phyloP scores from a whole-genome alignment of 2,329 filamentous ascomycete genomes.

The Cladosporium sp. region DNA sequence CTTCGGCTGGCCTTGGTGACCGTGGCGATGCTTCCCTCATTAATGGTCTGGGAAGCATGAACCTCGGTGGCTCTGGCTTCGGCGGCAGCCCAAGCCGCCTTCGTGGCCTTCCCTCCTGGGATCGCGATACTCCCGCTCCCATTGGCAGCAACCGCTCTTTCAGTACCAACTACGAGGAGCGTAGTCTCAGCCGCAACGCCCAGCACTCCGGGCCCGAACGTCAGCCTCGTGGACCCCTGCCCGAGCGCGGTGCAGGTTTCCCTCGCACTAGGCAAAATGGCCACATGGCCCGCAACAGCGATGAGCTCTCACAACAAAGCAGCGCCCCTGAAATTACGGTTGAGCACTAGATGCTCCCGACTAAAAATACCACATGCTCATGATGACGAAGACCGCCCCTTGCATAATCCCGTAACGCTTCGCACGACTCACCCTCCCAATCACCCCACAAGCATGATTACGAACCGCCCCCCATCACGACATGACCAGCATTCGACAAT shows the following conservation, averaged over 20 bases:
- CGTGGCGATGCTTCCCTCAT: constrained; percentile 49
- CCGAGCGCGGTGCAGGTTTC: constrained; percentile 62
- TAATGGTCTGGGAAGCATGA: constrained; percentile 64
- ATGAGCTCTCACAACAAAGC: constrained; percentile 63
- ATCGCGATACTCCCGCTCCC: constrained; percentile 58
- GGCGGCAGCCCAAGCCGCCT: constrained; percentile 60
- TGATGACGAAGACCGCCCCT: constrained; percentile 21
- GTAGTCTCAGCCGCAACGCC: constrained; percentile 51
- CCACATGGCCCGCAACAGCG: constrained; percentile 63
- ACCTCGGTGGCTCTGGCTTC: constrained; percentile 53
- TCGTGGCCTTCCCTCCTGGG: constrained; percentile 64
- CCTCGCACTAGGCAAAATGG: constrained; percentile 59
- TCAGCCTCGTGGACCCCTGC: constrained; percentile 63
- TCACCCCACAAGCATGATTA: constrained; percentile 19
- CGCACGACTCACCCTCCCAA: constrained; percentile 17
- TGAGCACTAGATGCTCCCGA: constrained; percentile 49
- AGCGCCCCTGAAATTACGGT: constrained; percentile 64
- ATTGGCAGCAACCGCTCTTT: constrained; percentile 67
- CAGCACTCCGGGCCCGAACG: constrained; percentile 54
- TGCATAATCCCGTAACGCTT: constrained; percentile 22
- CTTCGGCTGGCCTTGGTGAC: constrained; percentile 46
- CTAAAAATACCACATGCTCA: constrained; percentile 19
- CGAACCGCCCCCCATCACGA: constrained; percentile 22
- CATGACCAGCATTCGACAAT: constrained; percentile 23
- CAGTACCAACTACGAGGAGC: constrained; percentile 60